Evolutionary conservation across 768 basidiomycete species (phyloP).

Genomic region (Rhodocollybia butyracea): DNA sequence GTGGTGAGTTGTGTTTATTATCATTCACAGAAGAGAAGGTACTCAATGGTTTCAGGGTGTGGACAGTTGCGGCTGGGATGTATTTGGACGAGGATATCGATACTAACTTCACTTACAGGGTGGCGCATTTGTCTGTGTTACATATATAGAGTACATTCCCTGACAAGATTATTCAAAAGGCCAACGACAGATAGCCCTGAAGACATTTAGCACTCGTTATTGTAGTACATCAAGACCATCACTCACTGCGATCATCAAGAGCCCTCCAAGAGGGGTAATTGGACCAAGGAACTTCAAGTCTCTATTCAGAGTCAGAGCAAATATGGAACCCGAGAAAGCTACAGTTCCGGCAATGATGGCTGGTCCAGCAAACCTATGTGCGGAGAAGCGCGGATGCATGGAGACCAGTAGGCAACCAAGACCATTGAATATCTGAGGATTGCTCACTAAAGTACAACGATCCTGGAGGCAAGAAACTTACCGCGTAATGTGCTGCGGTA

Average conservation of each 20-base stretch:
- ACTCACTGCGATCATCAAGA: slow-evolving; percentile 52
- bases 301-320: slow-evolving; percentile 46
- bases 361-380: slow-evolving; percentile 63
- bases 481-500: slow-evolving; percentile 62
- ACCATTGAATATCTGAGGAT: slow-evolving; percentile 61
- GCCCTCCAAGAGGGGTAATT: slow-evolving; percentile 64
- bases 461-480: slow-evolving; percentile 19
- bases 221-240: slow-evolving; percentile 7
- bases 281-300: slow-evolving; percentile 57
- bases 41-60: no score
- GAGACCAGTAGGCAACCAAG: slow-evolving; percentile 62
- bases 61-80: no score
- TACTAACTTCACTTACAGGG: no score
- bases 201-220: neutral
- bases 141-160: no score
- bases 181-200: slow-evolving; percentile 51
- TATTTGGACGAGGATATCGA: no score
- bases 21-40: no score
- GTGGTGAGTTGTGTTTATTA: no score
- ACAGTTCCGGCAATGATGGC: slow-evolving; percentile 56
- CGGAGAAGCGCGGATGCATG: slow-evolving; percentile 55
- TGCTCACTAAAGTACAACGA: neutral
- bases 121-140: no score
- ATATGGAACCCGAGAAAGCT: slow-evolving; percentile 65
- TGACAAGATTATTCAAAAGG: slow-evolving; percentile 34